A percentile compares a stretch with the other conserved stretches of the same genome.
phyloP scores from a whole-genome alignment of 306 rosid species.

The Inga oerstediana region DNA sequence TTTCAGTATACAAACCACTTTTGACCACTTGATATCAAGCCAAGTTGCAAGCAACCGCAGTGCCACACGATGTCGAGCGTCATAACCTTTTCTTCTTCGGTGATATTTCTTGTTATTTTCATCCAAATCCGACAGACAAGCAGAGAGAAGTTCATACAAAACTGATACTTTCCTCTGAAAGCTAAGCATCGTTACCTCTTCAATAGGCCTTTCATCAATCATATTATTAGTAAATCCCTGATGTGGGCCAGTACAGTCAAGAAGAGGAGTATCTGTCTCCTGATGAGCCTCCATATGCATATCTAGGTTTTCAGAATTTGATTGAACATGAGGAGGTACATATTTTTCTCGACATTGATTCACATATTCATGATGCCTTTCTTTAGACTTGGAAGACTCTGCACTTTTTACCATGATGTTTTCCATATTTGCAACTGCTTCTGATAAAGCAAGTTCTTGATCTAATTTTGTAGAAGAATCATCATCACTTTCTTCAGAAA shows the following conservation, averaged over 20 bases:
- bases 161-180: constrained; percentile 80
- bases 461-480: constrained; percentile 57
- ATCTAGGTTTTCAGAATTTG: constrained; percentile 48
- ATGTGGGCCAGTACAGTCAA: constrained; percentile 36
- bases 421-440: constrained; percentile 62
- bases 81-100: constrained; percentile 79
- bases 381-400: constrained; percentile 51
- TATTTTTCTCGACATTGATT: constrained; percentile 65
- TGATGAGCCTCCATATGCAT: constrained; percentile 34
- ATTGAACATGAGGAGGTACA: constrained; percentile 45
- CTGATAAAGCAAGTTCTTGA: constrained; percentile 69
- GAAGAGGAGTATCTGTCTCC: constrained; percentile 32
- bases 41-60: constrained; percentile 76
- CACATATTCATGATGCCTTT: constrained; percentile 63
- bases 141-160: constrained; percentile 82
- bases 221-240: constrained; percentile 34
- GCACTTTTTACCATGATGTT: constrained; percentile 50
- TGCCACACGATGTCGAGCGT: constrained; percentile 88
- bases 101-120: constrained; percentile 51
- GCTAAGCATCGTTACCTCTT: constrained; percentile 65
- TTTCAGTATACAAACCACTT: constrained; percentile 65
- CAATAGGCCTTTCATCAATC: constrained; percentile 57
- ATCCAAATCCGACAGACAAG: constrained; percentile 67
- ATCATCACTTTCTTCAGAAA: constrained; percentile 63
- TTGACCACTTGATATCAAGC: constrained; percentile 84